Evolutionary conservation across 2,329 filamentous ascomycete genomes (phyloP).

Genomic region (Hypoxylon sp.): DNA sequence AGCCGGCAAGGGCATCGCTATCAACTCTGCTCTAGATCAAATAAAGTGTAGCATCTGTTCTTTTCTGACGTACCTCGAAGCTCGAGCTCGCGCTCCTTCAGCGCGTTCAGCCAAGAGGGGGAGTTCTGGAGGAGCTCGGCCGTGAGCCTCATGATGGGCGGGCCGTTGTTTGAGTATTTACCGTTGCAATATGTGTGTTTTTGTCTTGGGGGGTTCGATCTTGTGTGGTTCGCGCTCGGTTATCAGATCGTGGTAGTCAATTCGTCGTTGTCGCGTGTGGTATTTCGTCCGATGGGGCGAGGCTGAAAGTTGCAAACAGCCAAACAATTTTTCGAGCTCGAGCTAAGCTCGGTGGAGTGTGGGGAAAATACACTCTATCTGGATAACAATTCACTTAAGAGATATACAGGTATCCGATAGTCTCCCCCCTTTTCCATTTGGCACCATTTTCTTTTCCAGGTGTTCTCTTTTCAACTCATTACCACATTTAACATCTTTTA

Average conservation of each 20-base stretch:
- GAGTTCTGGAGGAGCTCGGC: conserved; percentile 94
- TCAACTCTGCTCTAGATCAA: conserved; percentile 80
- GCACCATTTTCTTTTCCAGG: background rate
- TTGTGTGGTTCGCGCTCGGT: background rate
- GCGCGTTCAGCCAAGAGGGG: conserved; percentile 97
- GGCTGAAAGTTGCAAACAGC: conserved; percentile 13
- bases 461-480: no score
- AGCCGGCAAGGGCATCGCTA: conserved; percentile 70
- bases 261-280: conserved; percentile 30
- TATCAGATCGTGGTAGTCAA: conserved; percentile 3
- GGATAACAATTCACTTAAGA: background rate
- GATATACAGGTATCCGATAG: background rate
- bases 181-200: conserved; percentile 22
- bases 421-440: background rate
- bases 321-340: background rate
- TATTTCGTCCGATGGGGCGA: conserved; percentile 9
- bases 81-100: conserved; percentile 99
- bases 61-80: conserved; percentile 98
- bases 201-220: background rate
- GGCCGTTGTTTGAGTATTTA: conserved; percentile 30
- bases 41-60: conserved; percentile 95
- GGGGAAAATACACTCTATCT: background rate
- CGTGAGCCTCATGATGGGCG: conserved; percentile 85
- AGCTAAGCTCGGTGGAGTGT: background rate
- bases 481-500: no score